Evolutionary conservation across 176 grass and related monocot species (phyloP), one percentile per base, ranked within the genome.

Genomic region (Oryza meyeriana): DNA sequence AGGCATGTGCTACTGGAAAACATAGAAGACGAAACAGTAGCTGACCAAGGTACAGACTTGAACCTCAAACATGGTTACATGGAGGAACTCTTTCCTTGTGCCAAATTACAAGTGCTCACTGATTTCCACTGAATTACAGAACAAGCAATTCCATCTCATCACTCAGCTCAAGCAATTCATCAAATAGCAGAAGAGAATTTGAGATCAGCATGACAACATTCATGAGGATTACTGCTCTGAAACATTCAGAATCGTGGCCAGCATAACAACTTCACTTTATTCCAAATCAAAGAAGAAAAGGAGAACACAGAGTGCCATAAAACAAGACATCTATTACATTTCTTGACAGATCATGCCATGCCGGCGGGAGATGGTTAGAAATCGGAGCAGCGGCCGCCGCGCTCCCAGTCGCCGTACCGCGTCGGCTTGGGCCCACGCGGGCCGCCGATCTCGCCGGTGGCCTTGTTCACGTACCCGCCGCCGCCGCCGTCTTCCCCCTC

Each of bases 371-470:
- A 1, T 27, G 71, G 27, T 94, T 82, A 94, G 86, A 98, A 98
- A 44, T 98, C 95, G 27, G 92, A 98, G 86, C 95, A 98, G 31
- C 92, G 92, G 61, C 95, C 88, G 65, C 86, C 83, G 67, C 86
- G 78, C 75, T 93, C 90, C 95, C 95, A 98, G 75, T 98, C 95
- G 73, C 90, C 95, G 78, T 94, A 94, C 22, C 90, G 79, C 38
- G 95, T 94, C 12, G 95, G 92, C 71, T 98, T 92, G 6, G 90
- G 90, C 81, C 95, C 95, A 7, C 31, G 89, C 26, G 90, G 95
- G 25, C 92, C 90, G 77, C 88, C 95, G 42, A 98, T 75, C 92
- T 98, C 88, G 71, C 83, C 84, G 1, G 90, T 91, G 20, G 29
- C n/a, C 87, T 94, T 82, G 80, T 93, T 94, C 55, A 94, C 68